Base-by-base conservation (phyloP, 2,329 filamentous ascomycete species). In the Apiospora malaysiana region DNA sequence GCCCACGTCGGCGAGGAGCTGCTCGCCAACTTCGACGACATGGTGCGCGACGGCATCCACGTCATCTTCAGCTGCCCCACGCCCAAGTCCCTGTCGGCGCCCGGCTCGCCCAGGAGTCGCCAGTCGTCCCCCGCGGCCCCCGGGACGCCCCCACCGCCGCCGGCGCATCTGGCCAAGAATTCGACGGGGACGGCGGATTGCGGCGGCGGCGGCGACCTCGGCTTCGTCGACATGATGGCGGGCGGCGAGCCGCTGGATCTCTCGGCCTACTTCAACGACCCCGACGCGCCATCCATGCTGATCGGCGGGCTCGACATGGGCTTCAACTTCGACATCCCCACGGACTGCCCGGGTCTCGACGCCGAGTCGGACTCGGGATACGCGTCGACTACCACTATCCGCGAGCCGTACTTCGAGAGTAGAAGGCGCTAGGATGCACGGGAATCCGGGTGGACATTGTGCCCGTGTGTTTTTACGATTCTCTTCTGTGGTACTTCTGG, bases 301-400 rank as follows among this genome's bases (percentile, higher is more conserved):
- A 63, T 71, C 37, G 32, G 18, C 32, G 56, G 56, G 18, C 56
- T 63, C 18, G 56, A 63, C 18, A 40, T 23, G 56, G 71, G 73
- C 10, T 66, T 75, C 43, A 72, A 78, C 68, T 74, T 72, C 16
- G 70, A 37, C n/a, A 27, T 37, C 5, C 65, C 70, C 9, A 32
- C 45, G 12, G 73, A 74, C 12, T 75, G 71, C 37, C 71, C 68
- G 63, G 42, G 40, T 56, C 49, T 71, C 21, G 76, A 78, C 9
- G 75, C 75, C 37, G 70, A 72, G n/a, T 77, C 74, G 4, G 77
- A 79, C 69, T 79, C 76, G n/a, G 77, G 78, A 1, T 79, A 79
- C 69, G 74, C 73, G 69, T 78, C 76, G 9, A 77, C 73, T 51
- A 73, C 73, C 45, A 76, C 74, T 2, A 71, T 63, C 43, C 72